A percentile compares a stretch with the other conserved stretches of the same genome.
Evolutionary conservation across 2,329 filamentous ascomycete genomes (phyloP).

Genomic region (Zymoseptoria pseudotritici): DNA sequence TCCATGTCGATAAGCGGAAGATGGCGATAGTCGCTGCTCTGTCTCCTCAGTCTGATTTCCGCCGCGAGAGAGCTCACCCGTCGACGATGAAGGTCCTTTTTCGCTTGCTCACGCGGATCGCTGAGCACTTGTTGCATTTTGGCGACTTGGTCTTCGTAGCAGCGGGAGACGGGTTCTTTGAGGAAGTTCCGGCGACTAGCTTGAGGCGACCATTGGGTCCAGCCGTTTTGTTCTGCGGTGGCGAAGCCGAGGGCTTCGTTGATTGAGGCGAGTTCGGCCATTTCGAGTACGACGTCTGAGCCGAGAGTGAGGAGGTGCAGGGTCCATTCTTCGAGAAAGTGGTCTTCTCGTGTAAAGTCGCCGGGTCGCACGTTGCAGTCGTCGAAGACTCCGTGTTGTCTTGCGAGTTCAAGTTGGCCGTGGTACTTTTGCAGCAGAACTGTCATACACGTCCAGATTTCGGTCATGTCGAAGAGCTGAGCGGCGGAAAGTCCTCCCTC

Average conservation of each 20-base stretch:
- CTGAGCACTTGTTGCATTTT: conserved; percentile 22
- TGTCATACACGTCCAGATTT: conserved; percentile 56
- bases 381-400: conserved; percentile 50
- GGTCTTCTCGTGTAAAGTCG: conserved; percentile 46
- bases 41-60: conserved; percentile 35
- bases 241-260: conserved; percentile 42
- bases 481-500: conserved; percentile 45
- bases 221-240: conserved; percentile 47
- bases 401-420: conserved; percentile 48
- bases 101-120: conserved; percentile 30
- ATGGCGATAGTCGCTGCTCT: conserved; percentile 29
- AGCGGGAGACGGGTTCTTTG: conserved; percentile 52
- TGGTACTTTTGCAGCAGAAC: conserved; percentile 50
- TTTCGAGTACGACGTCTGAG: conserved; percentile 47
- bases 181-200: conserved; percentile 50
- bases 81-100: conserved; percentile 34
- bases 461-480: conserved; percentile 57
- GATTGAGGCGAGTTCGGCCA: conserved; percentile 37
- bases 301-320: conserved; percentile 54
- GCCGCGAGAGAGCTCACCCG: conserved; percentile 37
- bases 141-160: conserved; percentile 49
- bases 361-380: conserved; percentile 38
- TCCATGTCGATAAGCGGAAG: conserved; percentile 33
- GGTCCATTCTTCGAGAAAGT: conserved; percentile 55
- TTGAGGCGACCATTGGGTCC: conserved; percentile 49